These are phyloP conservation scores for Oleoguttula mirabilis DNA, from an alignment of 495 filamentous ascomycete genomes.

Conservation along the genomic window DNA sequence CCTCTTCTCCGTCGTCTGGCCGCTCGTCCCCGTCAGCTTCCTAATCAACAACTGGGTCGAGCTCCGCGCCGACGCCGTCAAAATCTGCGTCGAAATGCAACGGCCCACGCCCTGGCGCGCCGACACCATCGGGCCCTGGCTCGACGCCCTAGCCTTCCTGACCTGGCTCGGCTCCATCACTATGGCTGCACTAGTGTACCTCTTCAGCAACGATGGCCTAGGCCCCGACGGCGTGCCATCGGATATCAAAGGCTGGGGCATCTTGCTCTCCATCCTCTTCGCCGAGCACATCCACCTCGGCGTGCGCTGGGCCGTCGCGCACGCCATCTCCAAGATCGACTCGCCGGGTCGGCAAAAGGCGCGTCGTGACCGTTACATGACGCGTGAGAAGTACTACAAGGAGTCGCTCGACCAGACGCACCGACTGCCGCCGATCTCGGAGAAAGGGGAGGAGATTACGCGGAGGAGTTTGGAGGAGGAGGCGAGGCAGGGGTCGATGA, in stretches of 20 bases:
- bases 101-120: slow-evolving; percentile 75
- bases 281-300: slow-evolving; percentile 78
- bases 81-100: slow-evolving; percentile 83
- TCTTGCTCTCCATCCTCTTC: slow-evolving; percentile 74
- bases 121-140: slow-evolving; percentile 92
- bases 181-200: slow-evolving; percentile 70
- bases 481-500: slow-evolving; percentile 45
- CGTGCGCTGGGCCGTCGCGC: slow-evolving; percentile 54
- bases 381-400: slow-evolving; percentile 62
- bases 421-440: slow-evolving; percentile 20
- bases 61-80: slow-evolving; percentile 82
- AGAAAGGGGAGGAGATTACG: slow-evolving; percentile 31
- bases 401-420: slow-evolving; percentile 39
- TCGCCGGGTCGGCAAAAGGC: slow-evolving; percentile 74
- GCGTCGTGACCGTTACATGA: slow-evolving; percentile 56
- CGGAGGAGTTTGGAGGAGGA: slow-evolving; percentile 52
- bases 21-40: slow-evolving; percentile 77
- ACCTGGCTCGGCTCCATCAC: slow-evolving; percentile 87
- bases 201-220: slow-evolving; percentile 59
- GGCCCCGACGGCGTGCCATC: slow-evolving; percentile 50
- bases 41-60: slow-evolving; percentile 95
- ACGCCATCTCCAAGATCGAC: slow-evolving; percentile 66
- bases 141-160: slow-evolving; percentile 73
- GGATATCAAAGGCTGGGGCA: slow-evolving; percentile 64
- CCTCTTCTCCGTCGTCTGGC: slow-evolving; percentile 88